Conservation (phyloP, 2,329 filamentous ascomycete species). For the Cladobotryum protrusum region DNA sequence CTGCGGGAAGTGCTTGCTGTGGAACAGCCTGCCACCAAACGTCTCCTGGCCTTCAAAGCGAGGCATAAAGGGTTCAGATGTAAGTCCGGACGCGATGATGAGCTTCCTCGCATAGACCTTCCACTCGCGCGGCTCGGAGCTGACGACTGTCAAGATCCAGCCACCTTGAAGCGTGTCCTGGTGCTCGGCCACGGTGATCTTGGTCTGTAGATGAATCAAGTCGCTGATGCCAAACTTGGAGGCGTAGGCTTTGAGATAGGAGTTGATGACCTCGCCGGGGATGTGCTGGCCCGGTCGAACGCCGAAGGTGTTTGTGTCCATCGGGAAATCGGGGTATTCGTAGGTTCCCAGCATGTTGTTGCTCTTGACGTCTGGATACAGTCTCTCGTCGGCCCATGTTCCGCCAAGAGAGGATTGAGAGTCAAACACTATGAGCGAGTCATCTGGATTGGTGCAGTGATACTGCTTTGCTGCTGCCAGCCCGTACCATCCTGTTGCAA, state of each 20-base stretch:
- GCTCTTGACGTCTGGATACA: constrained; percentile 63
- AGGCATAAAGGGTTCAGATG: constrained; percentile 42
- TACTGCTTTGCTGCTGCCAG: constrained; percentile 57
- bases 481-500: constrained; percentile 37
- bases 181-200: constrained; percentile 38
- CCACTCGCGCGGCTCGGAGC: constrained; percentile 13
- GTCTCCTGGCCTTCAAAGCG: constrained; percentile 38
- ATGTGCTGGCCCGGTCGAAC: constrained; percentile 42
- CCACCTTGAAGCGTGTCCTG: constrained; percentile 29
- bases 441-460: constrained; percentile 50
- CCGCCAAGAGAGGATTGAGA: constrained; percentile 54
- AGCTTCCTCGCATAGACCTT: constrained; percentile 40
- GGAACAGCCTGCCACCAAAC: constrained; percentile 44
- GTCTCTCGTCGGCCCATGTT: constrained; percentile 60
- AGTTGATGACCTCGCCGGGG: constrained; percentile 39
- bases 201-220: constrained; percentile 34
- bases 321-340: constrained; percentile 68
- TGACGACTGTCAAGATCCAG: constrained; percentile 35
- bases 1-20: constrained; percentile 40
- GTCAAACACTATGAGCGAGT: constrained; percentile 53
- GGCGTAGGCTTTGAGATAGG: constrained; percentile 42
- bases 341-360: constrained; percentile 71
- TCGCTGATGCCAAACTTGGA: constrained; percentile 35
- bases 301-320: constrained; percentile 50
- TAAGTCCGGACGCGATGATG: constrained; percentile 50